Evolutionary conservation across 2,329 filamentous ascomycete genomes (phyloP).

Genomic region (Lasiodiplodia theobromae): DNA sequence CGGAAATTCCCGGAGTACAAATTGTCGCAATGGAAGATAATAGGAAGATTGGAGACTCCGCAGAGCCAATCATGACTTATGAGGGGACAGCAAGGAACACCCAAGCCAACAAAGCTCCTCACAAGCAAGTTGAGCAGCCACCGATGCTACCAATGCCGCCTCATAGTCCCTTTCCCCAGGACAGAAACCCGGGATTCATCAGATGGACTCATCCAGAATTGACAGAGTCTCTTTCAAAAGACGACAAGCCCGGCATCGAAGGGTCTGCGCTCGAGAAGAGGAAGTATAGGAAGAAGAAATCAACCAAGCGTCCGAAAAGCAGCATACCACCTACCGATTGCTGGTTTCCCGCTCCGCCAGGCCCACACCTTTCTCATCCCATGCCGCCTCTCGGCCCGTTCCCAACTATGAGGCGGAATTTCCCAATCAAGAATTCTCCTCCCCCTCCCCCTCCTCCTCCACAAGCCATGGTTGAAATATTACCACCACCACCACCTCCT

Average conservation of each 20-base stretch:
- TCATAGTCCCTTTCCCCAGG: background rate
- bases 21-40: too few relatives aligned
- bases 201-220: background rate
- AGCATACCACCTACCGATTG: too few relatives aligned
- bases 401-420: background rate
- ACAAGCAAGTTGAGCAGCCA: background rate
- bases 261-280: background rate
- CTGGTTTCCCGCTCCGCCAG: conserved; percentile 5
- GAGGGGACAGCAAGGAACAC: too few relatives aligned
- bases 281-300: background rate
- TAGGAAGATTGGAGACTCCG: background rate
- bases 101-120: background rate
- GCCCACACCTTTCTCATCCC: background rate
- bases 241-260: background rate
- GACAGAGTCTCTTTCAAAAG: background rate
- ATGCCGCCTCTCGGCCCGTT: background rate
- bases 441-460: background rate
- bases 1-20: too few relatives aligned
- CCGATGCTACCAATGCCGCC: background rate
- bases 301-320: background rate
- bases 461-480: background rate
- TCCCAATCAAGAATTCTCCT: background rate
- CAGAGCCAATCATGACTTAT: background rate
- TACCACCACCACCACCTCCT: too few relatives aligned
- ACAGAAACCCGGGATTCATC: background rate